Percentiles rank a stretch among this genome's conserved stretches.
Evolutionary conservation across 352 stramenopile genomes (phyloP).

Genomic region (Phytophthora sp.): DNA sequence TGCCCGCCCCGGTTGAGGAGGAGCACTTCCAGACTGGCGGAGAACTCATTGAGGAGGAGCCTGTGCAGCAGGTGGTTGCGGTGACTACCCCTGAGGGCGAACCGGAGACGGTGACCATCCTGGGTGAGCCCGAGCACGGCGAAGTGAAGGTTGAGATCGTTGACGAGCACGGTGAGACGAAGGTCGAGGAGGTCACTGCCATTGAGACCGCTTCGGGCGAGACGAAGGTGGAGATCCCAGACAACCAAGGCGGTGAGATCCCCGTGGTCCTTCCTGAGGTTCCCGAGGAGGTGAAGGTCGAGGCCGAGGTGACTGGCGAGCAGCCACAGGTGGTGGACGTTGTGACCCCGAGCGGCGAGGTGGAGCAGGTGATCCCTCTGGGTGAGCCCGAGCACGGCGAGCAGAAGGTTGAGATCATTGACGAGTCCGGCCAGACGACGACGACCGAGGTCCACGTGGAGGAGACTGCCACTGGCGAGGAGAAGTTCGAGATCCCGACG

Average conservation of each 20-base stretch:
- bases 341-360: neutral
- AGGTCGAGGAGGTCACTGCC: neutral
- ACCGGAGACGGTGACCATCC: neutral
- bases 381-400: neutral
- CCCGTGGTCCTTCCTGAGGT: neutral
- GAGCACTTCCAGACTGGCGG: too few species aligned
- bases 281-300: neutral
- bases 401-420: neutral
- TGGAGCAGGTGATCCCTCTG: slow-evolving; percentile 1
- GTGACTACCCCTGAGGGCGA: neutral
- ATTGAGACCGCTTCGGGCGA: neutral
- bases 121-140: slow-evolving; percentile 6
- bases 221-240: neutral
- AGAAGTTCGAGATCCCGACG: neutral
- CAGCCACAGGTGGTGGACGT: neutral
- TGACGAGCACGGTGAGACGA: neutral
- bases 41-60: neutral
- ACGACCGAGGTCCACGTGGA: neutral
- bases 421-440: neutral
- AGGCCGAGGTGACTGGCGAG: neutral
- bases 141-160: neutral
- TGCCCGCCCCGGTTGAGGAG: neutral
- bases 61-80: neutral
- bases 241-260: too few species aligned
- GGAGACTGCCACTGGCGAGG: neutral